phyloP scores from a whole-genome alignment of 2,329 filamentous ascomycete genomes.

The Macroventuria anomochaeta region DNA sequence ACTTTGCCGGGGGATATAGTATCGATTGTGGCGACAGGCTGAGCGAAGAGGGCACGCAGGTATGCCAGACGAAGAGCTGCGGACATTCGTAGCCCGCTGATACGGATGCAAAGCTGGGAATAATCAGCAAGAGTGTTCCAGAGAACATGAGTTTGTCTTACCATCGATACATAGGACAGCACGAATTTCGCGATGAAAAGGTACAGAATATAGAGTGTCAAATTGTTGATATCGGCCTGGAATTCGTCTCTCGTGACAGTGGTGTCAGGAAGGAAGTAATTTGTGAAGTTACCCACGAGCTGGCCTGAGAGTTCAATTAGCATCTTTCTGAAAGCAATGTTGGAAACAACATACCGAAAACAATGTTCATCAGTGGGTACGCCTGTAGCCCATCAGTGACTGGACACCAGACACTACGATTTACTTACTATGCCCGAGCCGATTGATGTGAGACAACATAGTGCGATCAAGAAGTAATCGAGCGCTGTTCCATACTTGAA shows the following conservation, averaged over 20 bases:
- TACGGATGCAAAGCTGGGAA: slow-evolving; percentile 55
- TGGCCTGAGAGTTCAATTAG: slow-evolving; percentile 30
- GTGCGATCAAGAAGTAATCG: slow-evolving; percentile 38
- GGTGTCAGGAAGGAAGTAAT: slow-evolving; percentile 58
- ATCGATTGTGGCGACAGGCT: slow-evolving; percentile 58
- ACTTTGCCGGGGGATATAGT: slow-evolving; percentile 59
- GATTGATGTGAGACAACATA: slow-evolving; percentile 41
- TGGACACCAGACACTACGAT: not conserved
- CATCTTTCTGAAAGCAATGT: slow-evolving; percentile 40
- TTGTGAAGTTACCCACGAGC: slow-evolving; percentile 61
- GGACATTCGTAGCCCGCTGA: slow-evolving; percentile 59
- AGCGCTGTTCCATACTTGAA: slow-evolving; percentile 43
- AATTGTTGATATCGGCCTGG: slow-evolving; percentile 54
- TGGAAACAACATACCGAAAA: slow-evolving; percentile 63
- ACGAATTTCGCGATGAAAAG: slow-evolving; percentile 48
- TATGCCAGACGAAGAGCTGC: slow-evolving; percentile 59
- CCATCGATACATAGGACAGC: slow-evolving; percentile 45
- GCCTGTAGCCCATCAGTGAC: slow-evolving; percentile 10
- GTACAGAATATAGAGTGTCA: slow-evolving; percentile 41
- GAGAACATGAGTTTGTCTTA: slow-evolving; percentile 13
- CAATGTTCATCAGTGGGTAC: slow-evolving; percentile 64
- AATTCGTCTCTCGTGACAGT: slow-evolving; percentile 58
- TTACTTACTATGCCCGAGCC: slow-evolving; percentile 37
- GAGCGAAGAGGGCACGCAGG: slow-evolving; percentile 56
- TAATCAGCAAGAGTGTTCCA: not conserved